Evolutionary conservation across 1,284 basidiomycete genomes (phyloP).

Genomic region (Trichosporon inkin): DNA sequence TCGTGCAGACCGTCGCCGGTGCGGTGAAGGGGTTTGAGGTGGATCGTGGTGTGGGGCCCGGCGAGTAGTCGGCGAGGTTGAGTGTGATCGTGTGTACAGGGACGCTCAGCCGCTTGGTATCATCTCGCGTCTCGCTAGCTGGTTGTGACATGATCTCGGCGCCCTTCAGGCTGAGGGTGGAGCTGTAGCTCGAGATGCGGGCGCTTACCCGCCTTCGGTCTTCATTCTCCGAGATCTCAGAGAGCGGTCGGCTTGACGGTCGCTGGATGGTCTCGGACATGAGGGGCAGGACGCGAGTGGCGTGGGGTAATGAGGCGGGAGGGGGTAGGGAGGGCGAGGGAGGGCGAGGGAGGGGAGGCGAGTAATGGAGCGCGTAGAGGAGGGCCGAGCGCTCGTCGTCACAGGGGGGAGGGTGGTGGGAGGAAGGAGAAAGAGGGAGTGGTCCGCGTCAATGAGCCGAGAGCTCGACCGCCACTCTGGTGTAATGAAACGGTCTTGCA

Average conservation of each 20-base stretch:
- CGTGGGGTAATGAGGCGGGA: background rate
- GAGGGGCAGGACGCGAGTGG: background rate
- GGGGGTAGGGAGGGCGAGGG: background rate
- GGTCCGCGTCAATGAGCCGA: background rate
- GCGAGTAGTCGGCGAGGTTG: slow-evolving; percentile 43
- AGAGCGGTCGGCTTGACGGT: slow-evolving; percentile 18
- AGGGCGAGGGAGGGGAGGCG: background rate
- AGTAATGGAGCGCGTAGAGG: background rate
- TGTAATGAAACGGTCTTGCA: background rate
- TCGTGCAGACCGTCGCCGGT: slow-evolving; percentile 2
- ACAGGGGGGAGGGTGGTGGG: background rate
- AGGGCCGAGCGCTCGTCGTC: background rate
- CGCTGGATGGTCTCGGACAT: slow-evolving; percentile 17
- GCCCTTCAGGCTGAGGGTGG: slow-evolving; percentile 21
- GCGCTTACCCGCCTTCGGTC: slow-evolving; percentile 19
- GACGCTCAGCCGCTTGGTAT: slow-evolving; percentile 23
- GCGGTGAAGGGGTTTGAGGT: background rate
- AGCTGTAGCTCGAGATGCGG: slow-evolving; percentile 22
- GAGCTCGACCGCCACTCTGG: background rate
- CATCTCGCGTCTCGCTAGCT: slow-evolving; percentile 33
- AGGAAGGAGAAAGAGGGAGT: background rate
- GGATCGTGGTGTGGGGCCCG: background rate
- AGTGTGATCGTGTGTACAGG: slow-evolving; percentile 43
- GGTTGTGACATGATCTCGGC: slow-evolving; percentile 24
- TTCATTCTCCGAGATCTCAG: slow-evolving; percentile 25